Percentiles rank a stretch among this genome's conserved stretches.
Conservation (phyloP, 2,329 filamentous ascomycete genomes). For the Dendryphion nanum region DNA sequence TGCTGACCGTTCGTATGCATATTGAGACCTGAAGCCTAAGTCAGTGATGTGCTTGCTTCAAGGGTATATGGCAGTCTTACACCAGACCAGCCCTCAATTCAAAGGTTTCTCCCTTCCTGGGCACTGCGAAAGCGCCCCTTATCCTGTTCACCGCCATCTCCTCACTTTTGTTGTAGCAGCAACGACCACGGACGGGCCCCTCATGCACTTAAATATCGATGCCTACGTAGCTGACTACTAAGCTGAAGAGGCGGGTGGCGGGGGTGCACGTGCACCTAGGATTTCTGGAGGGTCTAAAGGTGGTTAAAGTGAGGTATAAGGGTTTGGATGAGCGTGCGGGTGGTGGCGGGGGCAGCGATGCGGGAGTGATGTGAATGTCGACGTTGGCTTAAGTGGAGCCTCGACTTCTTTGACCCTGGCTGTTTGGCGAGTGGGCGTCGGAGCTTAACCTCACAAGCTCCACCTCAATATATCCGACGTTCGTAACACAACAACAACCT, state of each 20-base stretch:
- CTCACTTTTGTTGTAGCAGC: slow-evolving; percentile 27
- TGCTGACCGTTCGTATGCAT: slow-evolving; percentile 83
- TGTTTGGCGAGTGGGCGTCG: slow-evolving; percentile 2
- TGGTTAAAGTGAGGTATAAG: neutral
- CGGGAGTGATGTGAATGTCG: neutral
- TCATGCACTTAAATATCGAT: slow-evolving; percentile 25
- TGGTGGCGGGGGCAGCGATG: slow-evolving; percentile 5
- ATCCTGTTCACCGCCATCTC: slow-evolving; percentile 95
- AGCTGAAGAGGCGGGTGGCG: slow-evolving; percentile 1
- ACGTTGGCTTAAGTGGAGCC: slow-evolving; percentile 1
- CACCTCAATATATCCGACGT: too few species aligned
- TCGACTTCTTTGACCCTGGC: slow-evolving; percentile 2
- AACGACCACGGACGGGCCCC: slow-evolving; percentile 32
- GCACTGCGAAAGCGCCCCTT: slow-evolving; percentile 86
- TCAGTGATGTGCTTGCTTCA: neutral
- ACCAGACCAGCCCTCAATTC: slow-evolving; percentile 91
- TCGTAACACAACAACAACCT: too few species aligned
- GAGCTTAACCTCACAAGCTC: too few species aligned
- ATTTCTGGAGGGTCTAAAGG: neutral
- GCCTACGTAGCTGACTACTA: slow-evolving; percentile 3
- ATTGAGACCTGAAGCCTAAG: slow-evolving; percentile 73
- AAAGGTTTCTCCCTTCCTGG: slow-evolving; percentile 96
- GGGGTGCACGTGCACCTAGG: neutral
- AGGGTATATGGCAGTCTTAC: slow-evolving; percentile 42
- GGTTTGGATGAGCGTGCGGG: slow-evolving; percentile 3